Evolutionary conservation across 2,329 filamentous ascomycete genomes (phyloP), one percentile per base, ranked within the genome.

Genomic region (Neospermospora avenae): DNA sequence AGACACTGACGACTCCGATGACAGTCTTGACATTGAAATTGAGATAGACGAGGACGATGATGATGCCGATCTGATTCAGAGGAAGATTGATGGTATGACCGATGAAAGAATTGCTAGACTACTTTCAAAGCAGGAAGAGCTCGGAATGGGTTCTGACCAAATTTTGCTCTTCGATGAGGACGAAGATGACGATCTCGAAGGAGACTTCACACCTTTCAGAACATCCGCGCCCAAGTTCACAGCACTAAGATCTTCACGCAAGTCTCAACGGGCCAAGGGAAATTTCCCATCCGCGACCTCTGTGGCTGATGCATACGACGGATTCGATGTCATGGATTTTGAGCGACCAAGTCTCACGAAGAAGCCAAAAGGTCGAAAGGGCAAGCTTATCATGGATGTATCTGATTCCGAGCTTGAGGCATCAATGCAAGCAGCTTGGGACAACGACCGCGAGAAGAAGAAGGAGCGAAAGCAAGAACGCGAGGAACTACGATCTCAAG

Each of bases 261-360:
- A 70, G 63, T 59, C 65, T 46, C 64, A 63, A 28, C 69, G 68
- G 39, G 64, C 67, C 53, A 66, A 65, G 44, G 72, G 73, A 22
- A 71, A 68, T 39, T 86, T 84, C 67, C 80, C 81, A 16, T 78
- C 79, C 39, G 84, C 83, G 5, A 77, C 77, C 48, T 76, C 79
- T 16, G 79, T 86, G 67, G 83, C 82, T 3, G 83, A 58, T 79
- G 69, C 68, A 35, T 74, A 73, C 62, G 85, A 88, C 62, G 89
- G 85, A 8, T 87, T 96, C 64, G 91, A 96, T 70, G 78, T 96
- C 46, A 93, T 95, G 87, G 90, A 96, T 69, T 91, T 89, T 75
- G 83, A 89, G 16, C 81, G 86, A 25, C 85, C 87, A 1, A 91
- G 85, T 56, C 73, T 92, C 5, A 82, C 74, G 46, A 84, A 81